phyloP scores from a whole-genome alignment of 352 stramenopile genomes.

The Globisporangium carolinianum region DNA sequence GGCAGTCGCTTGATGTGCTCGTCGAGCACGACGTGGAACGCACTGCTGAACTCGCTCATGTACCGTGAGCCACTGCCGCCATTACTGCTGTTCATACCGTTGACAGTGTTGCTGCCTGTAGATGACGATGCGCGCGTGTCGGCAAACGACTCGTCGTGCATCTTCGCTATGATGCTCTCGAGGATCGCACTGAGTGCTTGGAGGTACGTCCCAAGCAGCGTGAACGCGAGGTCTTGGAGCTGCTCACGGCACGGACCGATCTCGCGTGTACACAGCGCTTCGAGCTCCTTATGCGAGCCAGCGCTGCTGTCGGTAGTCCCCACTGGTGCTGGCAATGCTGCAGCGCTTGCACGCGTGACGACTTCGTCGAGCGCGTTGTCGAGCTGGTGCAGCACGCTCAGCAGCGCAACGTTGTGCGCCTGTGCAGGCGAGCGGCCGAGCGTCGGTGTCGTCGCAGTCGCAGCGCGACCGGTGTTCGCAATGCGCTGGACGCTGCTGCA shows the following conservation, averaged over 20 bases:
- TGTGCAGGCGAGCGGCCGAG: constrained; percentile 56
- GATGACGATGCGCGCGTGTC: not conserved
- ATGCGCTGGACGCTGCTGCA: constrained; percentile 66
- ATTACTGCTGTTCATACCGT: constrained; percentile 12
- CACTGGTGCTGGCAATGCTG: not conserved
- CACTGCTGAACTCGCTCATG: constrained; percentile 69
- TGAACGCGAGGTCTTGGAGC: constrained; percentile 49
- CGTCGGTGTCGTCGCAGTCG: constrained; percentile 34
- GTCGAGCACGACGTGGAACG: constrained; percentile 58
- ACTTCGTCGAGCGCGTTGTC: constrained; percentile 60
- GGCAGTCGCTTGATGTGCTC: constrained; percentile 70
- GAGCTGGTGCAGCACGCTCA: constrained; percentile 63
- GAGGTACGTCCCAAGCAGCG: constrained; percentile 65
- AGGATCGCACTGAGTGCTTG: constrained; percentile 48
- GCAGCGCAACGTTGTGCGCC: constrained; percentile 70
- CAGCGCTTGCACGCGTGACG: constrained; percentile 22
- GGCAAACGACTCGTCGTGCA: constrained; percentile 83
- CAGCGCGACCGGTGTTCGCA: constrained; percentile 55
- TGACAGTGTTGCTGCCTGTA: not conserved
- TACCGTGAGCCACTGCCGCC: constrained; percentile 46
- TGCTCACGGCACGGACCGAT: constrained; percentile 38
- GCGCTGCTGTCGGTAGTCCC: not conserved
- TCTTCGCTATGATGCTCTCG: constrained; percentile 64
- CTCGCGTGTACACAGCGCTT: constrained; percentile 28
- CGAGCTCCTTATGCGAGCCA: constrained; percentile 28